Evolutionary conservation across 2,329 filamentous ascomycete genomes (phyloP).

Genomic region (Fusarium clavum): DNA sequence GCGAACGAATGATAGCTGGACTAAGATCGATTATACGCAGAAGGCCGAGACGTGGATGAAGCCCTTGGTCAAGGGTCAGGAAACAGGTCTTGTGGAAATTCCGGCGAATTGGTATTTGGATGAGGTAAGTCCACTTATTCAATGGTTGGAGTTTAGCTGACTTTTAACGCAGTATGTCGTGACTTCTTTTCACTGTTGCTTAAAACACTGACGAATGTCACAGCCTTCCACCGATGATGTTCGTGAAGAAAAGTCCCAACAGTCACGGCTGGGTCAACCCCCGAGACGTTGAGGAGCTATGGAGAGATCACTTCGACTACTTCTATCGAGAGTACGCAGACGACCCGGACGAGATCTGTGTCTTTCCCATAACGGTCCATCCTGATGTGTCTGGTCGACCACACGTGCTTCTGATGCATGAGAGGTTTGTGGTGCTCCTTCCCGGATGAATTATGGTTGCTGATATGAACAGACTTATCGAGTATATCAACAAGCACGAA

Average conservation of each 20-base stretch:
- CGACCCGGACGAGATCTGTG: constrained; percentile 73
- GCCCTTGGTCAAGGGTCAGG: constrained; percentile 67
- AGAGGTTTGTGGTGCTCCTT: constrained; percentile 50
- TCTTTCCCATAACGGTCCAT: constrained; percentile 82
- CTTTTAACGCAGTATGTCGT: neutral
- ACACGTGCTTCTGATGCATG: constrained; percentile 79
- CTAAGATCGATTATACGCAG: constrained; percentile 71
- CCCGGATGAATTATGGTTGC: rapidly evolving
- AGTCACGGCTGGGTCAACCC: constrained; percentile 71
- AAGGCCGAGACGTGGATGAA: constrained; percentile 53
- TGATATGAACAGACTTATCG: constrained; percentile 58
- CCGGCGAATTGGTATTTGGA: constrained; percentile 71
- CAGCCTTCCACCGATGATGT: constrained; percentile 74
- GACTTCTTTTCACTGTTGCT: rapidly evolving
- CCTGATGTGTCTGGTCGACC: constrained; percentile 78
- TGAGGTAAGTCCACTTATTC: constrained; percentile 48
- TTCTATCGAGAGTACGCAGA: constrained; percentile 71
- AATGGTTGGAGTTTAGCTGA: neutral
- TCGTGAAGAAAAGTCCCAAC: constrained; percentile 74
- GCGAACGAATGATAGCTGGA: constrained; percentile 73
- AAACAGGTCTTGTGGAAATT: constrained; percentile 75
- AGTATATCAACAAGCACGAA: constrained; percentile 72
- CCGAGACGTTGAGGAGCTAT: constrained; percentile 72
- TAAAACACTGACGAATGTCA: neutral
- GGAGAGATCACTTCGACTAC: constrained; percentile 76